Conservation (phyloP, 345 rosid genomes). For the Carallia brachiata region DNA sequence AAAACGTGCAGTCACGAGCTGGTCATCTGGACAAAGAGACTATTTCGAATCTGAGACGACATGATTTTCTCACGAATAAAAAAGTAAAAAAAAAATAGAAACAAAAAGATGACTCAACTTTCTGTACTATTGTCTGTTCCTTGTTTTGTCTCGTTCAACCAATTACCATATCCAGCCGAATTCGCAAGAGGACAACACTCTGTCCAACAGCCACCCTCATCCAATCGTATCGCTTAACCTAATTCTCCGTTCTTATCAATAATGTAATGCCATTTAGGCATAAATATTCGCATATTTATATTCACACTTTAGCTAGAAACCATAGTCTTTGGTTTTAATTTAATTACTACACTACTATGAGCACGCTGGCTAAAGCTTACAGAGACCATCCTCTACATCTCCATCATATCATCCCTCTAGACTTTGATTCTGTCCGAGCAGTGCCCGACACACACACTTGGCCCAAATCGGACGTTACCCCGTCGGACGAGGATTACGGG, state of each 20-base stretch:
- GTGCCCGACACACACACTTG: constrained; percentile 62
- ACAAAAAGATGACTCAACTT: constrained; percentile 22
- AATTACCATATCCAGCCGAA: constrained; percentile 25
- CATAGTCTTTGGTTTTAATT: not conserved
- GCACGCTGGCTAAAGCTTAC: constrained; percentile 48
- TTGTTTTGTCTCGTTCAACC: constrained; percentile 20
- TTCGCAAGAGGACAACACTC: constrained; percentile 28
- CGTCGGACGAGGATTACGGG: constrained; percentile 11
- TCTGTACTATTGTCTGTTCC: constrained; percentile 22
- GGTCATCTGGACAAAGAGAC: constrained; percentile 11
- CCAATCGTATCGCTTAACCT: constrained; percentile 8
- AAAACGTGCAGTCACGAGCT: not conserved
- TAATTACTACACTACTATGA: constrained; percentile 8
- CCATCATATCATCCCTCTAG: constrained; percentile 46
- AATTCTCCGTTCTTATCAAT: not conserved
- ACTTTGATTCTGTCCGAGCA: constrained; percentile 42
- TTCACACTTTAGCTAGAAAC: not conserved
- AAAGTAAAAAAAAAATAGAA: not conserved
- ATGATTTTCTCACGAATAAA: no score
- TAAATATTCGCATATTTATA: not conserved
- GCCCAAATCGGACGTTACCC: constrained; percentile 31
- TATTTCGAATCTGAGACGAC: constrained; percentile 14
- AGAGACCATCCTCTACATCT: constrained; percentile 51
- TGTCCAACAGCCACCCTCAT: constrained; percentile 24
- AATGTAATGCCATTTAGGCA: not conserved